Base-by-base conservation (phyloP, 176 grass and related monocot genomes). In the Paspalum notatum region DNA sequence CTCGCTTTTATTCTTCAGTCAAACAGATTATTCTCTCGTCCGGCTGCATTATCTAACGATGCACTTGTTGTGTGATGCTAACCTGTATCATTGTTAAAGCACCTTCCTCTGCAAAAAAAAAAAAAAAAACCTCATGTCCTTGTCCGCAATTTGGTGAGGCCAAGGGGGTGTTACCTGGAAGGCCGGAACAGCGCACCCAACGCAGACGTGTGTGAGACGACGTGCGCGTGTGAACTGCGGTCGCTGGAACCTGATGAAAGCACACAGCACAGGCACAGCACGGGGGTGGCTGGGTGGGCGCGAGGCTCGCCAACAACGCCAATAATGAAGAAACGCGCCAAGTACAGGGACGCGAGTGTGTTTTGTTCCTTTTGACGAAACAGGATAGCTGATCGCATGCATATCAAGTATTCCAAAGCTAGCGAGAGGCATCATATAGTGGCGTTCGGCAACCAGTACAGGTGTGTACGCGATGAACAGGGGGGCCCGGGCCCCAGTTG, bases 351-450 rank as follows among this genome's bases (percentile, higher is more conserved):
- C 14, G 85, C 44, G 65, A 71, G 21, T 43, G 52, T 27, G 71
- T 3, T 64, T 68, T 42, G 27, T 75, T 42, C 80, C 43, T 73
- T 84, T 88, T 84, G 86, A 88, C 81, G 25, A 74, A 83, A 53
- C 45, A 2, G 20, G 40, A 66, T 48, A 41, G 49, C 20, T 32
- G 32, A 13, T 22, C 9, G 38, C 67, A 5, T 5, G 40, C 41
- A 53, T 25, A 60, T 26, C n/a, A n/a, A n/a, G 3, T 32, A 32
- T 32, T 1, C 8, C 40, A 75, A 54, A 42, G 25, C 21, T 38
- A 26, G 48, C 69, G 13, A 14, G 13, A 14, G 43, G 40, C 17
- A 17, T 32, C 15, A 12, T 15, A 14, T 5, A 27, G 1, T 13
- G 77, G 2, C 37, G 4, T 14, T 27, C 22, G 58, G 25, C 10